Conservation (phyloP, 2,329 filamentous ascomycete species). For the Zymoseptoria crescenta region DNA sequence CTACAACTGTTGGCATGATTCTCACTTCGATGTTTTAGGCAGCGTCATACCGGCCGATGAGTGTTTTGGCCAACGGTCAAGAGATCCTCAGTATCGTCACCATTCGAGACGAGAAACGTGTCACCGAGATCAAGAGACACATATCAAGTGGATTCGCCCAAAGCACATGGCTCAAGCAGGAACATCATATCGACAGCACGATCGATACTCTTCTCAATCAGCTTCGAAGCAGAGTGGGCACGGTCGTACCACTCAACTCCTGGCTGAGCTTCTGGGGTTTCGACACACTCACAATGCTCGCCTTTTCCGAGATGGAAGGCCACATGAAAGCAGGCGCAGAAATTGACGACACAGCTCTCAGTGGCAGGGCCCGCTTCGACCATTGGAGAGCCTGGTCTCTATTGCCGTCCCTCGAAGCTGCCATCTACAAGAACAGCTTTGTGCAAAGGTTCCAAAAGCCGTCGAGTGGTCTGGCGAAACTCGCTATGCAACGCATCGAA, state of each 20-base stretch:
- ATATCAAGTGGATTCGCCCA: constrained; percentile 10
- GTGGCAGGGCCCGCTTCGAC: constrained; percentile 2
- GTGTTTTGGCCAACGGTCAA: constrained; percentile 5
- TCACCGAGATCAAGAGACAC: constrained; percentile 9
- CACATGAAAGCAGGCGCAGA: constrained; percentile 4
- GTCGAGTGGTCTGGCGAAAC: constrained; percentile 1
- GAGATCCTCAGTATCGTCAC: constrained; percentile 7
- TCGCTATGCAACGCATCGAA: constrained; percentile 4
- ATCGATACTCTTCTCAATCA: constrained; percentile 5
- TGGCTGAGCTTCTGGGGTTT: constrained; percentile 10
- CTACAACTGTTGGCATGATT: background rate
- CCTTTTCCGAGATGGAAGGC: constrained; percentile 8
- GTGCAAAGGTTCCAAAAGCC: background rate
- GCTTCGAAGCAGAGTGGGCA: background rate
- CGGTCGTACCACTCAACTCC: background rate
- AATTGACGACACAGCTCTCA: constrained; percentile 5
- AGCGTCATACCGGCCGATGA: constrained; percentile 9
- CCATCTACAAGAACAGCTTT: constrained; percentile 8
- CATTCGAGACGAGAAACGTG: constrained; percentile 6
- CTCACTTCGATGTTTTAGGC: background rate
- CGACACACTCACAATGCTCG: constrained; percentile 8
- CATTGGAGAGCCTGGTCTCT: constrained; percentile 9
- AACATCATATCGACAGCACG: constrained; percentile 7
- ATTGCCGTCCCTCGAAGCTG: constrained; percentile 4
- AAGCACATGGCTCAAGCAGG: constrained; percentile 9